phyloP scores from a whole-genome alignment of 2,329 filamentous ascomycete genomes.

The Neodidymelliopsis sp. region DNA sequence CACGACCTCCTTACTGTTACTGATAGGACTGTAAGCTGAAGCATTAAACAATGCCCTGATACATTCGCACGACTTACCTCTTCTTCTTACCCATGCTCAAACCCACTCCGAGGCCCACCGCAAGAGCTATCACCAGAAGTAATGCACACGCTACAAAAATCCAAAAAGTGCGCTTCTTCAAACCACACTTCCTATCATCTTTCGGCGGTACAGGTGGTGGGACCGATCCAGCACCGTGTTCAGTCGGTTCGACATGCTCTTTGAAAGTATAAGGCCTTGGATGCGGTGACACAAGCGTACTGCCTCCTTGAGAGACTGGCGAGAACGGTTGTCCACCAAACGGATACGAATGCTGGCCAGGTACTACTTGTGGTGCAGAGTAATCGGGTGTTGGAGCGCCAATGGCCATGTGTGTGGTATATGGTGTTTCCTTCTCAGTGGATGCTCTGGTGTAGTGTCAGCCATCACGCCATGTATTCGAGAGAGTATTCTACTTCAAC shows the following conservation, averaged over 20 bases:
- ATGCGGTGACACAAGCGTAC: slow-evolving; percentile 25
- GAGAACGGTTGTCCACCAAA: slow-evolving; percentile 24
- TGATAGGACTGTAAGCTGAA: not conserved
- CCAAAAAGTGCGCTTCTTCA: slow-evolving; percentile 35
- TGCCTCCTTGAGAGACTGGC: slow-evolving; percentile 27
- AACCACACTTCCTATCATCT: slow-evolving; percentile 32
- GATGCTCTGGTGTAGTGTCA: slow-evolving; percentile 25
- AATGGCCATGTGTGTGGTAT: slow-evolving; percentile 17
- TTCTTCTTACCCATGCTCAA: slow-evolving; percentile 42
- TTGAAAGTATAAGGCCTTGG: slow-evolving; percentile 32
- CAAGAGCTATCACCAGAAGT: slow-evolving; percentile 43
- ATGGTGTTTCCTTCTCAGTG: slow-evolving; percentile 32
- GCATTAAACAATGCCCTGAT: not conserved
- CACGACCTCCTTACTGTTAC: slow-evolving; percentile 6
- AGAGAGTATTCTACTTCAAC: slow-evolving; percentile 1
- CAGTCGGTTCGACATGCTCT: slow-evolving; percentile 31
- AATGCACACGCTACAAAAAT: slow-evolving; percentile 35
- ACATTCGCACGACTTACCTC: slow-evolving; percentile 25
- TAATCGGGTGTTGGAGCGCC: slow-evolving; percentile 29
- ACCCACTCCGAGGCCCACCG: slow-evolving; percentile 48
- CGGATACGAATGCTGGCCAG: slow-evolving; percentile 24
- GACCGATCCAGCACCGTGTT: slow-evolving; percentile 16
- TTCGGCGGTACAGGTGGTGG: slow-evolving; percentile 28
- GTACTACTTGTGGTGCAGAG: slow-evolving; percentile 33
- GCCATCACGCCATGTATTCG: not conserved